These are phyloP conservation scores for Scenedesmus sp. DNA, from an alignment of 163 green algal genomes.

Conservation along the genomic window DNA sequence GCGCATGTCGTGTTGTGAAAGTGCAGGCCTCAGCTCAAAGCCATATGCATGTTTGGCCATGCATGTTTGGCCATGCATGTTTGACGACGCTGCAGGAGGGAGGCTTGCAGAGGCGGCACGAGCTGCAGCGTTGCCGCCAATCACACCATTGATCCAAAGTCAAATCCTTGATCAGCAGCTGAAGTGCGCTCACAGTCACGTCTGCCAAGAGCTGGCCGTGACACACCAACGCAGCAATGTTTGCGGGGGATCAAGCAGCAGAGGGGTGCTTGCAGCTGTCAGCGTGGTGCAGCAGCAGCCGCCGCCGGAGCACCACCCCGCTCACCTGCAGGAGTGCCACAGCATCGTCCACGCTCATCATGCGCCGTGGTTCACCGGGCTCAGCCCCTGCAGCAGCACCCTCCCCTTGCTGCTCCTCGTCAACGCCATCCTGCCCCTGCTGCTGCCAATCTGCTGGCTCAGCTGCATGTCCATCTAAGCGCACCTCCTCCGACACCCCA, in stretches of 20 bases:
- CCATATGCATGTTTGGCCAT: no score
- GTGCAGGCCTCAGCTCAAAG: no score
- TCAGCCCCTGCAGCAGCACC: not conserved
- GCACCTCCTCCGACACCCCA: not conserved
- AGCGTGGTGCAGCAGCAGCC: not conserved
- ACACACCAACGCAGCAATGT: not conserved
- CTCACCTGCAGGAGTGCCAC: constrained; percentile 33
- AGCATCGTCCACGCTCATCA: constrained; percentile 44
- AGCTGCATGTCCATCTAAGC: not conserved
- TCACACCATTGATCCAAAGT: no score
- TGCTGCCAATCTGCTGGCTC: not conserved
- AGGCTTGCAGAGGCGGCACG: no score
- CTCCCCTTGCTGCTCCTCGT: not conserved
- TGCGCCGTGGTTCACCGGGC: not conserved
- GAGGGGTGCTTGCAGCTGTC: not conserved
- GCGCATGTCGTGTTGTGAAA: no score
- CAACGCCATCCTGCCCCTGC: not conserved
- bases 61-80: no score
- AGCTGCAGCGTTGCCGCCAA: no score
- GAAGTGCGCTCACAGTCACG: no score
- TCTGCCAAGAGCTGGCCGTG: no score
- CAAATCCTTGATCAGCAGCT: no score
- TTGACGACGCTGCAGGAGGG: no score
- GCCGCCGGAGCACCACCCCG: not conserved
- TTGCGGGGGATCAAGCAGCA: not conserved